Base-by-base conservation (phyloP, 2,329 filamentous ascomycete species). In the Colletotrichum cereale region DNA sequence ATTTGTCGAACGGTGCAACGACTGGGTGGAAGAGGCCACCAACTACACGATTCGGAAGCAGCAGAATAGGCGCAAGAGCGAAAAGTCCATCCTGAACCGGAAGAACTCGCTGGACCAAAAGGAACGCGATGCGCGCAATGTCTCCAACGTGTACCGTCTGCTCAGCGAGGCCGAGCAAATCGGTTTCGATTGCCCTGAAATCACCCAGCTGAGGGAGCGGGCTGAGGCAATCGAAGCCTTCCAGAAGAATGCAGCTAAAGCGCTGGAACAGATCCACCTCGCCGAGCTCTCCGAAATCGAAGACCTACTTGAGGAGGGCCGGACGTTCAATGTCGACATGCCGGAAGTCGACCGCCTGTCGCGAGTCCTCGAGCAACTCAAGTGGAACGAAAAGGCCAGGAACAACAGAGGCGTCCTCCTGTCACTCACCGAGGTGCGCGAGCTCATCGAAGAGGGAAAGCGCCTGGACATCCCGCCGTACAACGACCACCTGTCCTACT, bases 11-110 rank as follows among this genome's bases (percentile, higher is more conserved):
- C 92, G 94, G 78, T 98, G 96, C 85, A 97, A 97, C 81, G 95
- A 97, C 79, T 98, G 97, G 93, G 94, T 98, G 74, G 96, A 98
- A 78, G 96, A 98, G 83, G 96, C 96, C 75, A 96, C 94, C 78
- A 95, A 93, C 79, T 99, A 97, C 85, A 97, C 95, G 78, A 95
- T 96, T 71, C 93, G 96, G 76, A 99, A 99, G 84, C 96, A 98
- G 84, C 96, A 98, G 82, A 97, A 97, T 79, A 93, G 96, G 74
- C 94, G 96, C 73, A 98, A 98, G 83, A 97, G 93, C 81, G 96
- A 98, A 78, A 96, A 94, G 79, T 89, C 89, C 55, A 96, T 93
- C 90, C 93, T 94, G 74, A 92, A 90, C 77, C 89, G 91, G 66
- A 89, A 89, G 53, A 74, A 68, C 56, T 74, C 71, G 38, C 2